phyloP scores from a whole-genome alignment of 164 flowering plant species.

The Pachysandra terminalis region DNA sequence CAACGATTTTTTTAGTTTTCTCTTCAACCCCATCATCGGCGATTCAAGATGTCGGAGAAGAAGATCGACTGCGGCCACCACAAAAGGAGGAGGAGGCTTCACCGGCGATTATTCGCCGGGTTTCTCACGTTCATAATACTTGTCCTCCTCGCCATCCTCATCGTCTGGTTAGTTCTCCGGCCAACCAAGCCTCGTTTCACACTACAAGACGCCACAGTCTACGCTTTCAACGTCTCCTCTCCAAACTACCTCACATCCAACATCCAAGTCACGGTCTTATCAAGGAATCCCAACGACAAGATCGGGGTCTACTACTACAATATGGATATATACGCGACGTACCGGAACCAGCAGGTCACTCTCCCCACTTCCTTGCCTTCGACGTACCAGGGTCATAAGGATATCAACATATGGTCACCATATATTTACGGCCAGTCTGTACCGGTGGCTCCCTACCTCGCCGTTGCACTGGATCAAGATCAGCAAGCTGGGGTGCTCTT shows the following conservation, averaged over 20 bases:
- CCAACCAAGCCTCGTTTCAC: constrained; percentile 49
- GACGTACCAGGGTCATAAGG: constrained; percentile 69
- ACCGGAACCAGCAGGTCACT: constrained; percentile 69
- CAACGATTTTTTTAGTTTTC: too few relatives aligned
- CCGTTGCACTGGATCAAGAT: constrained; percentile 33
- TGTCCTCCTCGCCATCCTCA: constrained; percentile 23
- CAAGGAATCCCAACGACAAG: constrained; percentile 63
- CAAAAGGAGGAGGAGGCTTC: constrained; percentile 1
- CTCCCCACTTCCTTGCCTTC: constrained; percentile 42
- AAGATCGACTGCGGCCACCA: constrained; percentile 15
- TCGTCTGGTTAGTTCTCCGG: constrained; percentile 30
- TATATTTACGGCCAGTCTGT: constrained; percentile 43
- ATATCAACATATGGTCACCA: constrained; percentile 66
- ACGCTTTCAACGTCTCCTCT: constrained; percentile 57
- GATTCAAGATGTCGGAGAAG: constrained; percentile 9
- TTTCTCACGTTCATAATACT: constrained; percentile 13
- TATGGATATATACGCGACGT: constrained; percentile 56
- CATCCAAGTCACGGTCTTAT: constrained; percentile 56
- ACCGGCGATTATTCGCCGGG: constrained; percentile 7
- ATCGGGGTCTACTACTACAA: constrained; percentile 75
- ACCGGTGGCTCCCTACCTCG: constrained; percentile 70
- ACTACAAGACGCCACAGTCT: constrained; percentile 78
- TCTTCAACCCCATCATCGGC: not conserved
- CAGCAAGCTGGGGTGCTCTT: constrained; percentile 33
- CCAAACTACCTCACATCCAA: constrained; percentile 51